A percentile compares a stretch with the other conserved stretches of the same genome.
These are phyloP conservation scores for Coccomyxa sp. DNA, from an alignment of 139 green algal species.

Conservation along the genomic window DNA sequence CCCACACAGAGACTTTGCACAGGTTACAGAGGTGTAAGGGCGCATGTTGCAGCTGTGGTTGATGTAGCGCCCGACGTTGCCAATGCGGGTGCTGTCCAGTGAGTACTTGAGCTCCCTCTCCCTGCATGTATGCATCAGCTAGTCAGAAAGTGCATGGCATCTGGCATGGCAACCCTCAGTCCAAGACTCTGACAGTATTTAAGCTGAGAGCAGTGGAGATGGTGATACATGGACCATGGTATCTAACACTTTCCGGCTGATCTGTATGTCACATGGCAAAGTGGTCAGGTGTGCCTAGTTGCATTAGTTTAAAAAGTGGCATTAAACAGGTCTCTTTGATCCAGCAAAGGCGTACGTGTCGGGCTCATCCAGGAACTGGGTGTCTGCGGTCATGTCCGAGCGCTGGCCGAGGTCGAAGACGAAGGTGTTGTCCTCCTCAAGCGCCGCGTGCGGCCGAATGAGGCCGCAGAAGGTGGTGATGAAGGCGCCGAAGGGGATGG, in stretches of 20 bases:
- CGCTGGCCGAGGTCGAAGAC: conserved; percentile 20
- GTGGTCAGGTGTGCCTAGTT: neutral
- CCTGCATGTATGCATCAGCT: neutral
- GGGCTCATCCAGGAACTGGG: neutral
- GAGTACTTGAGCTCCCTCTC: neutral
- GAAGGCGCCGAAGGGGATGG: conserved; percentile 34
- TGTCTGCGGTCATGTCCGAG: conserved; percentile 18
- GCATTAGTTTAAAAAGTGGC: no score
- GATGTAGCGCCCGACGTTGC: conserved; percentile 67
- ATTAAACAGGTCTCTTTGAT: no score
- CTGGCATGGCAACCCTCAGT: neutral
- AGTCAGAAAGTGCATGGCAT: no score
- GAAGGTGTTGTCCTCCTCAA: conserved; percentile 12
- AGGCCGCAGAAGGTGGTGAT: conserved; percentile 33
- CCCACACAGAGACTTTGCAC: no score
- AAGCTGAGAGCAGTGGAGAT: neutral
- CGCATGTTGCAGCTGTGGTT: conserved; percentile 67
- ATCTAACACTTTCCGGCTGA: no score
- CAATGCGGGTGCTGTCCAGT: conserved; percentile 9
- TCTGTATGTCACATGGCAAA: neutral
- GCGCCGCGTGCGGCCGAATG: neutral
- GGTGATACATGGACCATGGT: neutral
- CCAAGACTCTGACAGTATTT: neutral
- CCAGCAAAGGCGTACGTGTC: neutral
- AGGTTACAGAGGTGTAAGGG: conserved; percentile 40